These are phyloP conservation scores for Termitomyces sp. DNA, from an alignment of 768 basidiomycete genomes.

Conservation along the genomic window DNA sequence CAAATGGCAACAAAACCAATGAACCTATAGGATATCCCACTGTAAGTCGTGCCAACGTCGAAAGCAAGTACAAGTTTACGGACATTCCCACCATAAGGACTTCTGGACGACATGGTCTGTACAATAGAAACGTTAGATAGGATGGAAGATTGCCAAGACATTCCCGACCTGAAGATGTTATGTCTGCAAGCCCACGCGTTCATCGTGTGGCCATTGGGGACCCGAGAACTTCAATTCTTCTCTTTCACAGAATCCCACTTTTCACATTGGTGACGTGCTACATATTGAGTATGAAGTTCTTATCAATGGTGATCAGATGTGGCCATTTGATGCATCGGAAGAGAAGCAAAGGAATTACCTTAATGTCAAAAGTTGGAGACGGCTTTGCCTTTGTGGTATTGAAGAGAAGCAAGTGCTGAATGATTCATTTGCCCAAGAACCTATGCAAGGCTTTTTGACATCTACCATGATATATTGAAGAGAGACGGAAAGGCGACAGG, in stretches of 20 bases:
- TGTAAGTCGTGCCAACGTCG: conserved; percentile 45
- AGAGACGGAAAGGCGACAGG: neutral
- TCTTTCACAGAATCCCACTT: neutral
- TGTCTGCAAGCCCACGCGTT: neutral
- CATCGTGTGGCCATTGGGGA: neutral
- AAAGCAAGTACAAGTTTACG: conserved; percentile 35
- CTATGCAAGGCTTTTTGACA: neutral
- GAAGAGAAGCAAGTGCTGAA: neutral
- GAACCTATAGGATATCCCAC: conserved; percentile 39
- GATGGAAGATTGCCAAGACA: neutral
- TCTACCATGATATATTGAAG: neutral
- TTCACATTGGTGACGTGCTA: neutral
- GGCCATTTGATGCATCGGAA: neutral
- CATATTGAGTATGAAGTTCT: too few species aligned
- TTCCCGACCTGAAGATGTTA: neutral
- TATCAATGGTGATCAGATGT: neutral
- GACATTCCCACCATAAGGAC: conserved; percentile 7
- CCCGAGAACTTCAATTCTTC: neutral
- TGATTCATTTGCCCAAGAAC: neutral
- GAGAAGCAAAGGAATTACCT: neutral
- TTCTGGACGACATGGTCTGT: neutral
- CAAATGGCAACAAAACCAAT: neutral
- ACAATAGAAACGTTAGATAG: neutral
- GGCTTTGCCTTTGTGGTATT: neutral
- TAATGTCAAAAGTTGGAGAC: neutral